These are phyloP conservation scores for Lentinula sp. DNA, from an alignment of 768 basidiomycete genomes.

Conservation along the genomic window DNA sequence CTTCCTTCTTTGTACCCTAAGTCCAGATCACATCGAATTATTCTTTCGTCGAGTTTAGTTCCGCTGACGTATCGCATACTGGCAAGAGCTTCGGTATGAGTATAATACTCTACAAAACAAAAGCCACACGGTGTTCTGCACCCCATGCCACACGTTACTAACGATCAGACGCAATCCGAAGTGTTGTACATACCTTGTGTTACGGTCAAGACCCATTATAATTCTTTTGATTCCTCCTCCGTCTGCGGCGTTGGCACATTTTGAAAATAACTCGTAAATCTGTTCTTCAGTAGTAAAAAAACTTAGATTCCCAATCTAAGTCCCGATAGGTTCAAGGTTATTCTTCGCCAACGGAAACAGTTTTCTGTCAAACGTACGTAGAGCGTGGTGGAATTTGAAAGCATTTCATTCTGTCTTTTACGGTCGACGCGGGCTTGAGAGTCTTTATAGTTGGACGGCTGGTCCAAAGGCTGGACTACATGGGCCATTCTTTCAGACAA, in stretches of 20 bases:
- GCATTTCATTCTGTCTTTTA: constrained; percentile 71
- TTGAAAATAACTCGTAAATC: constrained; percentile 89
- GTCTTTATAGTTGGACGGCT: constrained; percentile 97
- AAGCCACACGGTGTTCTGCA: constrained; percentile 86
- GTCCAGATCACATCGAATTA: constrained; percentile 97
- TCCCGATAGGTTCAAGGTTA: constrained; percentile 4
- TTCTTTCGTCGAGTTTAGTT: constrained; percentile 98
- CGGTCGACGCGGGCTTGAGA: constrained; percentile 80
- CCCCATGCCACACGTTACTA: neutral
- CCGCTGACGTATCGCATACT: constrained; percentile 93
- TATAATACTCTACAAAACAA: constrained; percentile 96
- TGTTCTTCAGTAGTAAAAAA: constrained; percentile 96
- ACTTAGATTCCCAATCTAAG: constrained; percentile 85
- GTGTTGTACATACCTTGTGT: constrained; percentile 57
- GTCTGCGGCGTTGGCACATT: constrained; percentile 83
- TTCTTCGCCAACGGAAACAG: constrained; percentile 12
- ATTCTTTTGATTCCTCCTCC: constrained; percentile 90
- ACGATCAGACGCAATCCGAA: neutral
- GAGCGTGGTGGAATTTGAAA: constrained; percentile 80
- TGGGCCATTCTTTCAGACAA: constrained; percentile 59
- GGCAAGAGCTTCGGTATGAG: constrained; percentile 87
- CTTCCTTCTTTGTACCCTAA: constrained; percentile 94
- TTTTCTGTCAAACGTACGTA: constrained; percentile 58
- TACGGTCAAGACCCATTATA: constrained; percentile 91
- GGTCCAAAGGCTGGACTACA: constrained; percentile 79